Percentiles rank a stretch among this genome's conserved stretches.
These are phyloP conservation scores for Termitomyces sp. DNA, from an alignment of 1,284 basidiomycete genomes.

Conservation along the genomic window DNA sequence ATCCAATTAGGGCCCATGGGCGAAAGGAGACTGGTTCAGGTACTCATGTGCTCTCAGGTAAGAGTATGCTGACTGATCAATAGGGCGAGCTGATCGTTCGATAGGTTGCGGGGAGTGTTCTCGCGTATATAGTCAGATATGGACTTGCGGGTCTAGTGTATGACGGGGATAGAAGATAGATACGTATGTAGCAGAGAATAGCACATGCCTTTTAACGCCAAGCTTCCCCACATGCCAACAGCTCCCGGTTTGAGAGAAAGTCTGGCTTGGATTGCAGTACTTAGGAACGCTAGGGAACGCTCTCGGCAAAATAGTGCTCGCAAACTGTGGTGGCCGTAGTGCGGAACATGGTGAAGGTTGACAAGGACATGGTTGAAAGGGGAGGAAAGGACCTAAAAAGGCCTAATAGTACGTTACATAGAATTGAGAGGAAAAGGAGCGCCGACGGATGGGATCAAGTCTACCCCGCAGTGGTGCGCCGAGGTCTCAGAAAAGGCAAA, in stretches of 20 bases:
- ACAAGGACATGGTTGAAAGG: no score
- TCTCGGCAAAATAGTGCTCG: not conserved
- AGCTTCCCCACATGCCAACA: slow-evolving; percentile 8
- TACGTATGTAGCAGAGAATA: not conserved
- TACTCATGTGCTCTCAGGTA: slow-evolving; percentile 73
- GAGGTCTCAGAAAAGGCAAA: slow-evolving; percentile 24
- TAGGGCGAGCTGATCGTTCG: not conserved
- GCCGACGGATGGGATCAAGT: slow-evolving; percentile 16
- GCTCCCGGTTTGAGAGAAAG: not conserved
- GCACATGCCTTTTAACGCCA: not conserved
- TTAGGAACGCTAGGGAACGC: no score
- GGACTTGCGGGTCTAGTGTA: slow-evolving; percentile 84
- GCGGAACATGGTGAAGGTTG: not conserved
- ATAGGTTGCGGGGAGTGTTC: slow-evolving; percentile 63
- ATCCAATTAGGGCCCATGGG: slow-evolving; percentile 75
- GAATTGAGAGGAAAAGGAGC: slow-evolving; percentile 10
- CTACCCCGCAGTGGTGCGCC: slow-evolving; percentile 22
- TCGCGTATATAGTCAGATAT: slow-evolving; percentile 84
- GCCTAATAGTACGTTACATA: no score
- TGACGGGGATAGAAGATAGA: slow-evolving; percentile 78
- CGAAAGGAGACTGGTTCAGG: slow-evolving; percentile 71
- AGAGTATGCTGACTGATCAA: not conserved
- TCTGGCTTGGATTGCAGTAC: not conserved
- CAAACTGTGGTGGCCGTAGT: not conserved
- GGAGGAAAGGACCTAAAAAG: no score